Evolutionary conservation across 805 yeast genomes (phyloP).

Genomic region (Blastobotrys terrestris): DNA sequence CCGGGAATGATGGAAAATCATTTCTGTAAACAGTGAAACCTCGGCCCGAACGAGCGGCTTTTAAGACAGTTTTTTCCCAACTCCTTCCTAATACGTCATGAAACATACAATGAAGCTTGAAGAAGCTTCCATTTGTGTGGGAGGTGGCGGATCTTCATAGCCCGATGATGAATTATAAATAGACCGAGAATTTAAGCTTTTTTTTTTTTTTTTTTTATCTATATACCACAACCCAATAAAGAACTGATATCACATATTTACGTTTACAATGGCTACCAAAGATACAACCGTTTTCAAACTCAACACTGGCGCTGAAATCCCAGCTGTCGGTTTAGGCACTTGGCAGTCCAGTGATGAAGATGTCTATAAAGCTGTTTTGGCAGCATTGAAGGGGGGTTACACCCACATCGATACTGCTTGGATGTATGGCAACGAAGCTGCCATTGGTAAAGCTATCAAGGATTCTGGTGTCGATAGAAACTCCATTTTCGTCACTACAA

Average conservation of each 20-base stretch:
- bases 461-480: conserved; percentile 39
- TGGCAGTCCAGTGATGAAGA: conserved; percentile 48
- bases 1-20: too few species aligned
- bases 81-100: not conserved
- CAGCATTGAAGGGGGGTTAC: conserved; percentile 60
- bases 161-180: not conserved
- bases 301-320: conserved; percentile 54
- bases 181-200: too few species aligned
- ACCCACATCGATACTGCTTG: conserved; percentile 73
- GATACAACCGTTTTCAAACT: conserved; percentile 32
- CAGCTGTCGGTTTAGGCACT: conserved; percentile 67
- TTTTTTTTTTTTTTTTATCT: not conserved
- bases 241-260: not conserved
- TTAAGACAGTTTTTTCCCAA: not conserved
- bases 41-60: not conserved
- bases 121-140: not conserved
- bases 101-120: not conserved
- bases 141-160: not conserved
- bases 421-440: conserved; percentile 60
- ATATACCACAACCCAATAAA: not conserved
- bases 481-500: conserved; percentile 58
- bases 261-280: not conserved
- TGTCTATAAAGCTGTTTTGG: conserved; percentile 42
- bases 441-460: conserved; percentile 49
- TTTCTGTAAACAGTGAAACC: not conserved